phyloP scores from a whole-genome alignment of 2,329 filamentous ascomycete species.

The Exophiala spinifera region DNA sequence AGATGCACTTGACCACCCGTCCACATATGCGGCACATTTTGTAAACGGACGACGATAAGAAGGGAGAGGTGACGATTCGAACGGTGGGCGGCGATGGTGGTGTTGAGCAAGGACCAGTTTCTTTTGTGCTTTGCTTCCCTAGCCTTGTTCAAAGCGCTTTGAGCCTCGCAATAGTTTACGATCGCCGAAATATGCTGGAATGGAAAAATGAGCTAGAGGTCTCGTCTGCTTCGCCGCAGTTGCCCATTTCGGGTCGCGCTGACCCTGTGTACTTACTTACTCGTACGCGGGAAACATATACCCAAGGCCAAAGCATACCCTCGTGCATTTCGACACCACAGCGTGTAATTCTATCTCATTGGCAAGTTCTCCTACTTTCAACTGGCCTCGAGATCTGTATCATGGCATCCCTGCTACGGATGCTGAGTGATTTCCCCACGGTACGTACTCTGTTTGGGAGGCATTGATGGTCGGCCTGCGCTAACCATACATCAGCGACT shows the following conservation, averaged over 20 bases:
- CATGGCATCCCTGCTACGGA: conserved; percentile 29
- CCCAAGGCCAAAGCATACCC: background rate
- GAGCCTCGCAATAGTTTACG: background rate
- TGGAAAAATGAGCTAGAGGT: background rate
- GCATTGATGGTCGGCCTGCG: conserved; percentile 1
- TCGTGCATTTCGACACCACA: background rate
- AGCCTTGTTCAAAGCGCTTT: background rate
- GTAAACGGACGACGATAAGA: background rate
- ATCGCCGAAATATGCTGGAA: too few species aligned
- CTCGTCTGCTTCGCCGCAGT: conserved; percentile 1
- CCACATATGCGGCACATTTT: conserved; percentile 31
- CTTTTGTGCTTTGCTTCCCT: background rate
- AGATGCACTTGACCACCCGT: conserved; percentile 29
- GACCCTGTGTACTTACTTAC: too few species aligned
- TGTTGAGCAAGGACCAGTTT: background rate
- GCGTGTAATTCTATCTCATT: background rate
- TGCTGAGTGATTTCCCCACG: conserved; percentile 29
- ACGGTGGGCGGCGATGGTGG: background rate
- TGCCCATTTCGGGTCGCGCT: conserved; percentile 1
- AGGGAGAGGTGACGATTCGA: background rate
- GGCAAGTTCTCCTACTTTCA: background rate
- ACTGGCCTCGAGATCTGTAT: conserved; percentile 2
- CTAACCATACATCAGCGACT: conserved; percentile 53
- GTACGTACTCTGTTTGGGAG: conserved; percentile 16
- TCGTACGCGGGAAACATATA: background rate